These are phyloP conservation scores for Paraleonurus japonicus DNA, from an alignment of 257 asterid species.

Conservation along the genomic window DNA sequence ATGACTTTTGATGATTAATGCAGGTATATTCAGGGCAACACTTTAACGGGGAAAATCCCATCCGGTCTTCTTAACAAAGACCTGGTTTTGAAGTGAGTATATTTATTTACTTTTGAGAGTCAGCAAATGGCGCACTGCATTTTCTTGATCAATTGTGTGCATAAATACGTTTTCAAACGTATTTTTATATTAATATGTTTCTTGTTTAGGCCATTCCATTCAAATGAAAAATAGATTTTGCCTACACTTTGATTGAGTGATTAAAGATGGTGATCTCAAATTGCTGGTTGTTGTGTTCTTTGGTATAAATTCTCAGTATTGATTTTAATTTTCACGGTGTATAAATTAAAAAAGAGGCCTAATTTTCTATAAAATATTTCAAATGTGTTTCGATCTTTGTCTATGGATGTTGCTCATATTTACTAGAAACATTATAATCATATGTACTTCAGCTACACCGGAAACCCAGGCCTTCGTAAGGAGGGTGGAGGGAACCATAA, in stretches of 20 bases:
- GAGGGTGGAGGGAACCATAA: conserved; percentile 42
- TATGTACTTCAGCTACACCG: conserved; percentile 63
- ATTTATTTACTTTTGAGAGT: conserved; percentile 4
- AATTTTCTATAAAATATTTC: background rate
- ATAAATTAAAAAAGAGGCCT: background rate
- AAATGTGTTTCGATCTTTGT: background rate
- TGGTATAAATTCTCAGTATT: background rate
- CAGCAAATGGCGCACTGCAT: background rate
- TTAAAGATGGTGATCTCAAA: too few species aligned
- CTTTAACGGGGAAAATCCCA: conserved; percentile 70
- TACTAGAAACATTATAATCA: background rate
- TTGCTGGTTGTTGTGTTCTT: too few species aligned
- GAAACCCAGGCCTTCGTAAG: conserved; percentile 56
- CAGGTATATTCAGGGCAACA: conserved; percentile 88
- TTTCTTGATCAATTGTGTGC: conserved; percentile 1
- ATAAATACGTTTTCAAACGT: background rate
- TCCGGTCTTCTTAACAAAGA: conserved; percentile 62
- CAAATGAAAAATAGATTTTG: too few species aligned
- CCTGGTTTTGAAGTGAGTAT: conserved; percentile 71
- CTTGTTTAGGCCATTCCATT: too few species aligned
- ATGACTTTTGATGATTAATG: conserved; percentile 23
- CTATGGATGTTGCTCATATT: conserved; percentile 7
- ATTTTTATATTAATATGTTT: background rate
- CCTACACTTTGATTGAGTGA: too few species aligned
- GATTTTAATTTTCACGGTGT: background rate